phyloP scores from a whole-genome alignment of 352 stramenopile species.

The Pythium phragmiticola region DNA sequence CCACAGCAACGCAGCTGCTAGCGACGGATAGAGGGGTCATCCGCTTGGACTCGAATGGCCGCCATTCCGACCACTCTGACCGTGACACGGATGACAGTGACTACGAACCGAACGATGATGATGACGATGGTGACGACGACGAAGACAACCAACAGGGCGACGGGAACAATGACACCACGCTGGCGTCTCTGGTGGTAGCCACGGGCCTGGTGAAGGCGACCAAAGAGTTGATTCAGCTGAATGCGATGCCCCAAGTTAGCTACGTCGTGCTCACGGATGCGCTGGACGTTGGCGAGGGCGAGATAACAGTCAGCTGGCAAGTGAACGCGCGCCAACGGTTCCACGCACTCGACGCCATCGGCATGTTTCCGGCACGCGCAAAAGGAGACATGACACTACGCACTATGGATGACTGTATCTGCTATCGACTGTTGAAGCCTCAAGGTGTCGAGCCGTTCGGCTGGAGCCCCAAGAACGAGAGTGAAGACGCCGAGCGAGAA shows the following conservation, averaged over 20 bases:
- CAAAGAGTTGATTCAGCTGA: slow-evolving; percentile 46
- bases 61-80: slow-evolving; percentile 15
- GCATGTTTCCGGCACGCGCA: slow-evolving; percentile 49
- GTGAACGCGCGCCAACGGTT: slow-evolving; percentile 53
- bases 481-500: slow-evolving; percentile 38
- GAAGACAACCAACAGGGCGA: slow-evolving; percentile 15
- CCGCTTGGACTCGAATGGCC: background rate
- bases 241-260: slow-evolving; percentile 43
- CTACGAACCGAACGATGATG: slow-evolving; percentile 14
- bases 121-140: slow-evolving; percentile 23
- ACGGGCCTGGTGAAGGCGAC: slow-evolving; percentile 29
- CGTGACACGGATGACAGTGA: slow-evolving; percentile 17
- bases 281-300: slow-evolving; percentile 46
- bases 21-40: background rate
- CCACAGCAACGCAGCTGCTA: background rate
- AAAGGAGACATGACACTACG: slow-evolving; percentile 30
- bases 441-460: slow-evolving; percentile 37
- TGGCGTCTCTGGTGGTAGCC: slow-evolving; percentile 29
- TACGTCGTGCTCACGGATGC: slow-evolving; percentile 53
- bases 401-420: slow-evolving; percentile 61
- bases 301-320: slow-evolving; percentile 58
- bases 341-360: slow-evolving; percentile 55
- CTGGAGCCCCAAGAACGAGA: slow-evolving; percentile 37
- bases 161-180: slow-evolving; percentile 19
- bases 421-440: slow-evolving; percentile 52